These are phyloP conservation scores for Asterophora lycoperdoides DNA, from an alignment of 768 basidiomycete genomes.

Conservation along the genomic window DNA sequence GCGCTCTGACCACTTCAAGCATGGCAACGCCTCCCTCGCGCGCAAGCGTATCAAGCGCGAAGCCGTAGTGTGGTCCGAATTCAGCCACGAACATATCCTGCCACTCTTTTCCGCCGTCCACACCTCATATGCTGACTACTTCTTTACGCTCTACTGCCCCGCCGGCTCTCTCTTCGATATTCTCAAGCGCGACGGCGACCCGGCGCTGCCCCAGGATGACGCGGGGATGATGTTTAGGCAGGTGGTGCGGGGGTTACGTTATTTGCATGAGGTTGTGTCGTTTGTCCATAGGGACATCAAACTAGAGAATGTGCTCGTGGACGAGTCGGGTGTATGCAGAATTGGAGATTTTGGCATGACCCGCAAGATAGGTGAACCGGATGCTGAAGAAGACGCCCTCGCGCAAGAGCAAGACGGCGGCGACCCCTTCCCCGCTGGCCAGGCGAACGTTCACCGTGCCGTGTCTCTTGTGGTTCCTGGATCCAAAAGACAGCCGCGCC, in stretches of 20 bases:
- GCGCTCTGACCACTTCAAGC: conserved; percentile 50
- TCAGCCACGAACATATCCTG: conserved; percentile 82
- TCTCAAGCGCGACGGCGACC: conserved; percentile 63
- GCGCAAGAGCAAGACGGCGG: conserved; percentile 17
- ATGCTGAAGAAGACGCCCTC: conserved; percentile 33
- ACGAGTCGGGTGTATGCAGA: conserved; percentile 83
- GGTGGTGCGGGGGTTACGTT: conserved; percentile 76
- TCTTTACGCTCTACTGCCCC: conserved; percentile 80
- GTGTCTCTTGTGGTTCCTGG: conserved; percentile 35
- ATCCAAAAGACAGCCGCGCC: conserved; percentile 36
- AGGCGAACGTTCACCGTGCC: conserved; percentile 33
- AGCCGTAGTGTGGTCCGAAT: conserved; percentile 64
- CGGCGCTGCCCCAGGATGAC: conserved; percentile 71
- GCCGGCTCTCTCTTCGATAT: conserved; percentile 85
- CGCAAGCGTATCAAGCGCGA: conserved; percentile 66
- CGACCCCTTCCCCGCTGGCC: conserved; percentile 10
- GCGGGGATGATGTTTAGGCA: conserved; percentile 84
- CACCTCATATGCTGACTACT: conserved; percentile 63
- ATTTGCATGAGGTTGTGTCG: conserved; percentile 72
- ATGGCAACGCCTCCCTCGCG: conserved; percentile 41
- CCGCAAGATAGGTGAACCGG: conserved; percentile 51
- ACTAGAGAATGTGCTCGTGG: conserved; percentile 93
- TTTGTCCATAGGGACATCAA: conserved; percentile 95
- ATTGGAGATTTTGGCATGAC: conserved; percentile 86
- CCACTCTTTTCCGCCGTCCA: conserved; percentile 70